Evolutionary conservation across 306 rosid species (phyloP).

Genomic region (Trifolium subterraneum): DNA sequence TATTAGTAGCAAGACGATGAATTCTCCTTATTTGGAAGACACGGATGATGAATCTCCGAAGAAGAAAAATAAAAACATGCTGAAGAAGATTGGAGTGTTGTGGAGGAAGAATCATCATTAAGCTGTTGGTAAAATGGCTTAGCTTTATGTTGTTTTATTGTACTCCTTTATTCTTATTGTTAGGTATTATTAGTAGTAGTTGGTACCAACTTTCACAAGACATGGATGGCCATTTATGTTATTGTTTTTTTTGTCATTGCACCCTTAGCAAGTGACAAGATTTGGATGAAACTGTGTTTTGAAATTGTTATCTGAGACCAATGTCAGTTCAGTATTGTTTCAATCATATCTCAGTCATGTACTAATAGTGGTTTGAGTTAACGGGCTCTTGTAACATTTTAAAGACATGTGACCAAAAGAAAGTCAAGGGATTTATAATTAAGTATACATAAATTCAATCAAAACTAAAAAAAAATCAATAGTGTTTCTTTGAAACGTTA

Average conservation of each 20-base stretch:
- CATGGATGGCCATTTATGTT: too few relatives aligned
- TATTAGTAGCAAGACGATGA: constrained; percentile 53
- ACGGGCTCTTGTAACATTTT: not conserved
- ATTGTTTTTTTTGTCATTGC: not conserved
- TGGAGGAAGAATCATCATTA: constrained; percentile 87
- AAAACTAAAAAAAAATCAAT: too few relatives aligned
- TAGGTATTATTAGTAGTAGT: constrained; percentile 20
- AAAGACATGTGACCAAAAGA: not conserved
- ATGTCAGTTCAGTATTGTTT: not conserved
- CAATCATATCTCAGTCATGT: not conserved
- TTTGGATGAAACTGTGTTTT: not conserved
- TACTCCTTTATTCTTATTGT: constrained; percentile 2
- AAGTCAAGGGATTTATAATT: too few relatives aligned
- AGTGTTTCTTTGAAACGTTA: too few relatives aligned
- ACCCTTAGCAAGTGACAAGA: not conserved
- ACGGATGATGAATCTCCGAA: constrained; percentile 82
- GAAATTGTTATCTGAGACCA: not conserved
- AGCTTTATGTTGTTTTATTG: constrained; percentile 1
- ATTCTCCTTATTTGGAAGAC: constrained; percentile 77
- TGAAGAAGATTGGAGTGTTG: constrained; percentile 92
- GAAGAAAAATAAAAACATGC: constrained; percentile 85
- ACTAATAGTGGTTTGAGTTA: not conserved
- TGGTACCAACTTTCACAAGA: constrained; percentile 1
- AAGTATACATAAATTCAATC: too few relatives aligned
- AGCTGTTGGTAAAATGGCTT: constrained; percentile 16